phyloP scores from a whole-genome alignment of 495 filamentous ascomycete genomes.

The Talaromyces trachyspermus region DNA sequence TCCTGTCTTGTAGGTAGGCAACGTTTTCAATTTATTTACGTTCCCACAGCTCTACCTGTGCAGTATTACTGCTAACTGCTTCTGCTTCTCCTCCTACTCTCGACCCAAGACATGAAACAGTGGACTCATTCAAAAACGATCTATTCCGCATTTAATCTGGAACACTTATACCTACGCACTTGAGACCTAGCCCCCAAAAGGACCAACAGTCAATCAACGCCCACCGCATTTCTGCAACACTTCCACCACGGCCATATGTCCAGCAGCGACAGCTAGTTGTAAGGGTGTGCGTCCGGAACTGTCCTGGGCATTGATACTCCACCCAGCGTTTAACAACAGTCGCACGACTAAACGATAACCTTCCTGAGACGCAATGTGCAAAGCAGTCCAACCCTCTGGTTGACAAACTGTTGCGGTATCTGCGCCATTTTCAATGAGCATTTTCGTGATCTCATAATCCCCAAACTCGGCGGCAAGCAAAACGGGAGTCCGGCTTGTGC shows the following conservation, averaged over 20 bases:
- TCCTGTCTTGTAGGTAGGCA: too few relatives aligned
- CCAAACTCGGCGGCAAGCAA: neutral
- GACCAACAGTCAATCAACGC: too few relatives aligned
- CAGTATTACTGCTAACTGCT: too few relatives aligned
- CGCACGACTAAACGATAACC: neutral
- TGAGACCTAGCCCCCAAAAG: too few relatives aligned
- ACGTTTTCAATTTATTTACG: too few relatives aligned
- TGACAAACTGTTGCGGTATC: neutral
- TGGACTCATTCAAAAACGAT: too few relatives aligned
- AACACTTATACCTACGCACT: too few relatives aligned
- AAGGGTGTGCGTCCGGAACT: neutral
- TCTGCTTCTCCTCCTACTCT: too few relatives aligned
- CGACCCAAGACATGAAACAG: too few relatives aligned
- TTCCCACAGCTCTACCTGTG: too few relatives aligned
- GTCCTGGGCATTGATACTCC: neutral
- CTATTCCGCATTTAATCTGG: too few relatives aligned
- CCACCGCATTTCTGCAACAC: neutral
- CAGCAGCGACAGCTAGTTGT: neutral
- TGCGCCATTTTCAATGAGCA: neutral
- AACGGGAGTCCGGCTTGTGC: neutral
- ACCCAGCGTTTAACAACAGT: neutral
- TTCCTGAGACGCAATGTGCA: neutral
- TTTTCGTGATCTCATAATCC: neutral
- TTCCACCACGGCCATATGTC: neutral
- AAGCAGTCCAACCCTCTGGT: neutral